Conservation (phyloP, 441 rosid genomes). For the Gossypium gossypioides region DNA sequence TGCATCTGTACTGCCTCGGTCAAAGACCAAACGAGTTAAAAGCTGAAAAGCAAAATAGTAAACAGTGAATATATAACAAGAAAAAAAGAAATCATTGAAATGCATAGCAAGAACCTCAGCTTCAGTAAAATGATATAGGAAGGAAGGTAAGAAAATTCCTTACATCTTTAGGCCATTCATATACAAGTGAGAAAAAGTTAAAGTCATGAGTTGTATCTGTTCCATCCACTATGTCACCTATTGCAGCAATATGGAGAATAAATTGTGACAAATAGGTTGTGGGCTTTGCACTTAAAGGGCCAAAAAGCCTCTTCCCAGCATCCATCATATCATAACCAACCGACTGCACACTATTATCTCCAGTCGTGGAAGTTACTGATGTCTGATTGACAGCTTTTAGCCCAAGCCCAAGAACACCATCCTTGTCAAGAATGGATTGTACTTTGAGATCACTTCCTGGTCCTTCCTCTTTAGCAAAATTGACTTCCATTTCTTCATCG, state of each 20-base stretch:
- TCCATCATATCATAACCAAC: slow-evolving; percentile 59
- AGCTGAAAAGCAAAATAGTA: slow-evolving; percentile 46
- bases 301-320: slow-evolving; percentile 66
- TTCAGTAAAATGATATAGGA: slow-evolving; percentile 1
- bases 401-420: slow-evolving; percentile 91
- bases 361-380: slow-evolving; percentile 37
- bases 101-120: slow-evolving; percentile 7
- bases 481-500: slow-evolving; percentile 75
- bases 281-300: slow-evolving; percentile 73
- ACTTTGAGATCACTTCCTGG: slow-evolving; percentile 32
- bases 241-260: slow-evolving; percentile 91
- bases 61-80: slow-evolving; percentile 14
- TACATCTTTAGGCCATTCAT: slow-evolving; percentile 99
- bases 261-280: slow-evolving; percentile 85
- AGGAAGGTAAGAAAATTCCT: slow-evolving; percentile 27
- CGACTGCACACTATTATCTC: slow-evolving; percentile 38
- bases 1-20: slow-evolving; percentile 91
- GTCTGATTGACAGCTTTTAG: slow-evolving; percentile 50
- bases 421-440: slow-evolving; percentile 41
- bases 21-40: slow-evolving; percentile 91
- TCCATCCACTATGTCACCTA: slow-evolving; percentile 98
- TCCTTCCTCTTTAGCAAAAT: slow-evolving; percentile 42
- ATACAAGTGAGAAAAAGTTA: slow-evolving; percentile 87
- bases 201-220: slow-evolving; percentile 98
- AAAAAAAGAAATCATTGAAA: slow-evolving; percentile 9